Percentiles rank a stretch among this genome's conserved stretches.
These are phyloP conservation scores for Fusarium drepaniforme DNA, from an alignment of 2,329 filamentous ascomycete species.

Conservation along the genomic window DNA sequence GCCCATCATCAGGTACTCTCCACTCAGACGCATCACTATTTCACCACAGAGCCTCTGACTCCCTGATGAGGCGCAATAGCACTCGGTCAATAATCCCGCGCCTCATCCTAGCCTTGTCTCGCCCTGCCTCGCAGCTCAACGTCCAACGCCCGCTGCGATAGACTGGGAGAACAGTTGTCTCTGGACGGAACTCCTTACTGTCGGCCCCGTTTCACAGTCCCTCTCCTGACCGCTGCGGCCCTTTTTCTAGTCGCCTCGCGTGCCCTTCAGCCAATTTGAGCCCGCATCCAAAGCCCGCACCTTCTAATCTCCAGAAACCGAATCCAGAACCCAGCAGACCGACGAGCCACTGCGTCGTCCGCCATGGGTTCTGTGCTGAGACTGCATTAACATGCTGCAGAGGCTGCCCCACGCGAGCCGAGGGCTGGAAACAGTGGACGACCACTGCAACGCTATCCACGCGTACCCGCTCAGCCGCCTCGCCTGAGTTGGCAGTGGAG, in stretches of 20 bases:
- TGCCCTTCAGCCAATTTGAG: constrained; percentile 36
- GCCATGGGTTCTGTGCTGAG: constrained; percentile 5
- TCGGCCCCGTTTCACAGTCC: constrained; percentile 16
- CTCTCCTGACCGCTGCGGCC: constrained; percentile 5
- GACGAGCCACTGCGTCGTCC: constrained; percentile 13
- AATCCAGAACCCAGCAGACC: constrained; percentile 31
- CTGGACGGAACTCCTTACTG: constrained; percentile 19
- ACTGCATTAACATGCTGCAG: constrained; percentile 10
- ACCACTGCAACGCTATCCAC: constrained; percentile 20
- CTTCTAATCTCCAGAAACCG: constrained; percentile 2
- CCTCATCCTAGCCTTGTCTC: constrained; percentile 34
- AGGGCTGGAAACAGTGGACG: constrained; percentile 17
- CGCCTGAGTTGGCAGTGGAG: constrained; percentile 32
- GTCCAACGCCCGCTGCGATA: not conserved
- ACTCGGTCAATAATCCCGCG: constrained; percentile 26
- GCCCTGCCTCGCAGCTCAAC: constrained; percentile 18
- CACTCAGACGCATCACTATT: constrained; percentile 26
- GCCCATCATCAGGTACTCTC: constrained; percentile 28
- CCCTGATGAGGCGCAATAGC: constrained; percentile 17
- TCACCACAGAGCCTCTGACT: constrained; percentile 3
- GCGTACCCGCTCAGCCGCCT: constrained; percentile 33
- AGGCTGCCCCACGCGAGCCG: constrained; percentile 29
- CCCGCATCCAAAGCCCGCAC: constrained; percentile 12
- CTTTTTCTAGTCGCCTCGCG: constrained; percentile 24
- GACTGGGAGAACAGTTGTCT: not conserved